Evolutionary conservation across 805 yeast species (phyloP).

Genomic region (Lipomyces sp.): DNA sequence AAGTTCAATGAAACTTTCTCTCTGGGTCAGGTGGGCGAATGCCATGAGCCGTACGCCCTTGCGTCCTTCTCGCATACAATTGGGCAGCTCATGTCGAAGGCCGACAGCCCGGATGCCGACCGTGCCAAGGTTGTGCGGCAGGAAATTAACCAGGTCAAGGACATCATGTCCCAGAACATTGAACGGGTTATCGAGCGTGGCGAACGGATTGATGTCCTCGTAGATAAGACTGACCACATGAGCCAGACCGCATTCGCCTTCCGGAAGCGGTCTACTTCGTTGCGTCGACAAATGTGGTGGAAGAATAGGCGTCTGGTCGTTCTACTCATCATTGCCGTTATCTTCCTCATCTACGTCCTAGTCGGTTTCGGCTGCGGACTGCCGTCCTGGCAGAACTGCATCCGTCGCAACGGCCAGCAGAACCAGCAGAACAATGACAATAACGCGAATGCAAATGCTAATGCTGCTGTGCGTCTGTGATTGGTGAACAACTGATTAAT

Average conservation of each 20-base stretch:
- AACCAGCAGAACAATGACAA: conserved; percentile 16
- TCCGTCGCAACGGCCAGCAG: conserved; percentile 21
- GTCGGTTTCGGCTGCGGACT: conserved; percentile 38
- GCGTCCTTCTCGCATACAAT: conserved; percentile 30
- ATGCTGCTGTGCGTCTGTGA: not conserved
- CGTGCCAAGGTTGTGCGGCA: conserved; percentile 41
- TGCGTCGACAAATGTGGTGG: conserved; percentile 71
- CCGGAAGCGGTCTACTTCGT: conserved; percentile 66
- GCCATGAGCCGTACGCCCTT: conserved; percentile 32
- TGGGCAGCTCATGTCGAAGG: conserved; percentile 31
- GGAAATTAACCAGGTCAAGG: conserved; percentile 68
- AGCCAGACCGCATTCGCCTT: conserved; percentile 70
- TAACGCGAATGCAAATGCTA: conserved; percentile 9
- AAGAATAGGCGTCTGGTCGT: conserved; percentile 33
- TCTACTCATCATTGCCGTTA: conserved; percentile 28
- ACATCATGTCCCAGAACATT: conserved; percentile 72
- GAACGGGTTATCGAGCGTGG: conserved; percentile 76
- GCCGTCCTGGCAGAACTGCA: conserved; percentile 37
- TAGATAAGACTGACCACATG: conserved; percentile 77
- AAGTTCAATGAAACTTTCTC: conserved; percentile 32
- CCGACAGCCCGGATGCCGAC: conserved; percentile 21
- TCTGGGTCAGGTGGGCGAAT: conserved; percentile 31
- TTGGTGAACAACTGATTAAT: too few relatives aligned
- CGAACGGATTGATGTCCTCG: conserved; percentile 71
- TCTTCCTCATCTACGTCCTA: conserved; percentile 35